phyloP scores from a whole-genome alignment of 169 alveolate species.

The Cryptosporidium baileyi region DNA sequence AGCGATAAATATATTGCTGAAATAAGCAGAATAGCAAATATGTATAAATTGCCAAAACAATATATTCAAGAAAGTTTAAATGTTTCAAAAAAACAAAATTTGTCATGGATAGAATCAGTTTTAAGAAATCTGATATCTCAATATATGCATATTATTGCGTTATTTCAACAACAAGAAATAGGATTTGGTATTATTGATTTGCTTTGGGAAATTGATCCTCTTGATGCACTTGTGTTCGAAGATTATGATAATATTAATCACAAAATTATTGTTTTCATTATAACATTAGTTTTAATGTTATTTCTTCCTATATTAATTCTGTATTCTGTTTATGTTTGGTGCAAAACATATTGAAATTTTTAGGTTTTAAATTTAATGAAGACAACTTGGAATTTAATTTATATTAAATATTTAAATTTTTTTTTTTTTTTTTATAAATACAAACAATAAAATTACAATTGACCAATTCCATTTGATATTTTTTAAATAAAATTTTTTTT shows the following conservation, averaged over 20 bases:
- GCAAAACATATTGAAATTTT: neutral
- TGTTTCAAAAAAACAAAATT: neutral
- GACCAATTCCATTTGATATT: no score
- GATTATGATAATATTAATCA: constrained; percentile 51
- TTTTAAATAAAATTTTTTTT: no score
- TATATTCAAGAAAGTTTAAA: constrained; percentile 12
- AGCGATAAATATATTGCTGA: constrained; percentile 22
- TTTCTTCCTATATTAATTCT: constrained; percentile 4
- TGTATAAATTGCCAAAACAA: constrained; percentile 4
- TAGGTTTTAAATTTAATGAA: neutral
- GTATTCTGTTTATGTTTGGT: constrained; percentile 1
- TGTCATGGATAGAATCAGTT: neutral
- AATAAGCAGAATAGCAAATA: neutral
- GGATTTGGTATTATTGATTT: constrained; percentile 48
- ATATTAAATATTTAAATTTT: no score
- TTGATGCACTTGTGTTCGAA: constrained; percentile 24
- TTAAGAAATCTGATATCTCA: neutral
- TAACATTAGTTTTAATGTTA: neutral
- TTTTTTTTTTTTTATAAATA: no score
- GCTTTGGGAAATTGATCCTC: constrained; percentile 61
- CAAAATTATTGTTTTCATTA: neutral
- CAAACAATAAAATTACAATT: no score
- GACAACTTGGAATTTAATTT: no score
- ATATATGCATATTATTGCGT: neutral
- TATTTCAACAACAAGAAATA: neutral